Percentiles rank a stretch among this genome's conserved stretches.
phyloP scores from a whole-genome alignment of 2,329 filamentous ascomycete genomes.

The Lanzia echinophila region DNA sequence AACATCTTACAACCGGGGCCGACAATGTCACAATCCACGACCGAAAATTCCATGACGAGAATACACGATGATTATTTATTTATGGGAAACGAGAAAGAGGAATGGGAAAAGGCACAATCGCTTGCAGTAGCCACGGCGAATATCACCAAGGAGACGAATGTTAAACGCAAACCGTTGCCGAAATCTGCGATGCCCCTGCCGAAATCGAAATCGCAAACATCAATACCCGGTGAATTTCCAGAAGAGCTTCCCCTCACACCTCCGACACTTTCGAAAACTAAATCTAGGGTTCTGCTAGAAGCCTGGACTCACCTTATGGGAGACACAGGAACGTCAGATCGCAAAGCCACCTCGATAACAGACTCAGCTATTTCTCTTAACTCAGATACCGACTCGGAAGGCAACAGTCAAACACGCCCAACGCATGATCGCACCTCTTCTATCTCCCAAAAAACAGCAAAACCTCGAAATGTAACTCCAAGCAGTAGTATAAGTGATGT shows the following conservation, averaged over 20 bases:
- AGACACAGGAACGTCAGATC: constrained; percentile 4
- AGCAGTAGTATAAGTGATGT: constrained; percentile 26
- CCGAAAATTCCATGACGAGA: constrained; percentile 8
- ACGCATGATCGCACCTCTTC: constrained; percentile 13
- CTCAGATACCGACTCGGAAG: constrained; percentile 14
- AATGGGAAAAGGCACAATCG: constrained; percentile 3
- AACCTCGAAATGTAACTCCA: constrained; percentile 19
- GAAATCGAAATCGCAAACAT: constrained; percentile 6
- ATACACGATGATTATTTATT: constrained; percentile 11
- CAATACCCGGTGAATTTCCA: constrained; percentile 8
- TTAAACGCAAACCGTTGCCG: constrained; percentile 16
- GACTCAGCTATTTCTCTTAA: constrained; percentile 21
- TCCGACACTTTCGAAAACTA: not conserved
- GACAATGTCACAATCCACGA: not conserved
- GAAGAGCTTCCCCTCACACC: constrained; percentile 12
- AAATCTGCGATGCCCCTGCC: not conserved
- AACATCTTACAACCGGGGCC: constrained; percentile 7
- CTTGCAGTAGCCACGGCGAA: not conserved
- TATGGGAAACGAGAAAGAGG: constrained; percentile 5
- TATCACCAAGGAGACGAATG: constrained; percentile 5
- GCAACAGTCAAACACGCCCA: constrained; percentile 13
- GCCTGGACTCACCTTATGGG: constrained; percentile 19
- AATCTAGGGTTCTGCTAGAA: constrained; percentile 15
- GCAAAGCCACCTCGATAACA: constrained; percentile 11
- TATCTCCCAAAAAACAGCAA: constrained; percentile 5